phyloP scores from a whole-genome alignment of 768 basidiomycete species.

The Hebeloma cylindrosporum region DNA sequence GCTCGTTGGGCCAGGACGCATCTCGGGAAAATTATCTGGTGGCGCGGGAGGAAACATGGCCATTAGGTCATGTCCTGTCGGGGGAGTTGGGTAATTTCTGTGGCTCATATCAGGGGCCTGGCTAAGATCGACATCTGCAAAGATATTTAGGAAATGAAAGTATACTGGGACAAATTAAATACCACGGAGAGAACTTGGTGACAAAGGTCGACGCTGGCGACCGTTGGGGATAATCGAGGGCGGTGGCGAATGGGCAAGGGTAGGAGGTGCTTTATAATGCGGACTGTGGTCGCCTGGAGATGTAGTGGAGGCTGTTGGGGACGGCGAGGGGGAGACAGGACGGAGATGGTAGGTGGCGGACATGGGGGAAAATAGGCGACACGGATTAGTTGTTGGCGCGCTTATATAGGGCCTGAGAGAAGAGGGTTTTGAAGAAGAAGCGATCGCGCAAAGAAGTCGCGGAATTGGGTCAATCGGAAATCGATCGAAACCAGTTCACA shows the following conservation, averaged over 20 bases:
- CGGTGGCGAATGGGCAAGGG: slow-evolving; percentile 30
- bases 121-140: slow-evolving; percentile 63
- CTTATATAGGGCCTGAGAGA: slow-evolving; percentile 32
- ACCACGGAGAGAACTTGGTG: slow-evolving; percentile 67
- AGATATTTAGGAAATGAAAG: background rate
- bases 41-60: slow-evolving; percentile 76
- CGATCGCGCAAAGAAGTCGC: slow-evolving; percentile 24
- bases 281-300: slow-evolving; percentile 47
- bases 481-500: slow-evolving; percentile 37
- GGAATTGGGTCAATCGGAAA: slow-evolving; percentile 19
- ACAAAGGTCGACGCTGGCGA: slow-evolving; percentile 51
- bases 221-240: slow-evolving; percentile 26
- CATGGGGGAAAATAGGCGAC: slow-evolving; percentile 17
- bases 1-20: slow-evolving; percentile 64
- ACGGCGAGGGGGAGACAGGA: slow-evolving; percentile 56
- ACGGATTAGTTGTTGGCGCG: slow-evolving; percentile 8
- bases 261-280: slow-evolving; percentile 26
- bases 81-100: slow-evolving; percentile 71
- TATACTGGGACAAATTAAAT: slow-evolving; percentile 1
- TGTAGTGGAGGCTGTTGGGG: slow-evolving; percentile 49
- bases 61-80: slow-evolving; percentile 84
- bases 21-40: slow-evolving; percentile 55
- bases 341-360: slow-evolving; percentile 52
- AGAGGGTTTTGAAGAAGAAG: slow-evolving; percentile 21
- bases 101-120: slow-evolving; percentile 48